Base-by-base conservation (phyloP, 2,329 filamentous ascomycete genomes). In the Calonectria pseudoreteaudii region DNA sequence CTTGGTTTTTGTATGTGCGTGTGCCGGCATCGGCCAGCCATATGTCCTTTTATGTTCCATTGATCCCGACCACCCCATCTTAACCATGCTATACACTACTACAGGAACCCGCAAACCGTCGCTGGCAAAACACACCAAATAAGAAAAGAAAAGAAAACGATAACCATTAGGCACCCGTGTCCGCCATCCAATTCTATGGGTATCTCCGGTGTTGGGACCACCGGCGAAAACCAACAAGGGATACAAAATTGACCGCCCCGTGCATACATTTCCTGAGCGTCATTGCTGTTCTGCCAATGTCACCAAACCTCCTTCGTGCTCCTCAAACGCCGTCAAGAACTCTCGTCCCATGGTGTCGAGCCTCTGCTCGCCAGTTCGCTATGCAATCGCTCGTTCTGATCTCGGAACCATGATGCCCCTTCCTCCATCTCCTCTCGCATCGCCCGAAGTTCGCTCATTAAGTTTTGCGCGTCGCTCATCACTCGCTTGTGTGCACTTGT, bases 401-500 rank as follows among this genome's bases (percentile, higher is more conserved):
- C 83, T 68, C 81, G 82, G 78, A 86, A 88, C 88, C 88, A 89
- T 26, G 83, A 82, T n/a, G 83, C 83, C 20, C 84, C 86, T 74
- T 88, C 84, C 74, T 88, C 86, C 81, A 89, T 83, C 71, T 88
- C 87, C 71, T 85, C 81, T 18, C 86, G 83, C 76, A 87, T 82
- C 66, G 83, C 82, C 47, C 83, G 83, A 50, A 89, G 83, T 75
- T 88, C 86, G 41, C 77, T 81, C 58, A 85, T 81, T 71, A 86
- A 75, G 47, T 81, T 84, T 71, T 86, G 83, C 34, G 85, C 85
- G 56, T 87, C 86, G 68, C 85, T 84, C 79, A 89, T 83, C 20
- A 87, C 84, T 36, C 84, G 83, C 71, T 87, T 86, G 56, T 84
- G 84, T 66, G 81, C 77, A 78, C 78, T 79, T 70, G 66, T 72